Base-by-base conservation (phyloP, 768 basidiomycete genomes). In the Tricholoma furcatifolium region DNA sequence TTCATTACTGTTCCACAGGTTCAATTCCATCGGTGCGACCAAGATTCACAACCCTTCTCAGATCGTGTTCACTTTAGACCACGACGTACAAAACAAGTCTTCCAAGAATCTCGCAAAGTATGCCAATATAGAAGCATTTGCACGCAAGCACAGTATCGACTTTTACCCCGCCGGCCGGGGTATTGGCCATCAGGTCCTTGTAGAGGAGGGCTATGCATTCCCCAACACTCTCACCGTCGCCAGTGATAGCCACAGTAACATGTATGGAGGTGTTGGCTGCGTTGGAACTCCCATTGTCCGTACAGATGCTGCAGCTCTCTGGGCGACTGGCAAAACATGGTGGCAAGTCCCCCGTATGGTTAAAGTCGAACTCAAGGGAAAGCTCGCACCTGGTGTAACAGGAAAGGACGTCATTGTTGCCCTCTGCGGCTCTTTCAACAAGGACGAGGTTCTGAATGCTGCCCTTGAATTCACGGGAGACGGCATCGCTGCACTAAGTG, bases 401-500 rank as follows among this genome's bases (percentile, higher is more conserved):
- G 97, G 97, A 31, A 99, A 99, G 70, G 97, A 99, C 64, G 91
- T 99, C 39, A 98, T 99, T 54, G 90, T 99, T 14, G 96, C 97
- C 0, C 80, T 98, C 4, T 98, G 96, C 52, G 93, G 96, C 6
- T 87, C 85, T 24, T 98, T 98, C 77, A 96, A 96, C 75, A 80
- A 87, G 54, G 96, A 98, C 66, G 93, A 98, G 67, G 97, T 98
- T 2, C 79, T 99, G 43, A 99, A 99, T 63, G 89, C 90, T 23
- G 97, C 95, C 1, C 86, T 99, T 67, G 97, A 99, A 68, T 99
- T 99, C 67, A 85, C 87, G 0, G 97, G 97, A 10, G 86, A 91
- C 31, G 97, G 97, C 21, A 79, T 98, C 9, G 65, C 80, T 15
- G 77, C 83, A 15, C 75, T 99, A 44, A 71, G 82, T 4, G 81